These are phyloP conservation scores for Trypanosoma boissoni DNA, from an alignment of 208 protist species.

Conservation along the genomic window DNA sequence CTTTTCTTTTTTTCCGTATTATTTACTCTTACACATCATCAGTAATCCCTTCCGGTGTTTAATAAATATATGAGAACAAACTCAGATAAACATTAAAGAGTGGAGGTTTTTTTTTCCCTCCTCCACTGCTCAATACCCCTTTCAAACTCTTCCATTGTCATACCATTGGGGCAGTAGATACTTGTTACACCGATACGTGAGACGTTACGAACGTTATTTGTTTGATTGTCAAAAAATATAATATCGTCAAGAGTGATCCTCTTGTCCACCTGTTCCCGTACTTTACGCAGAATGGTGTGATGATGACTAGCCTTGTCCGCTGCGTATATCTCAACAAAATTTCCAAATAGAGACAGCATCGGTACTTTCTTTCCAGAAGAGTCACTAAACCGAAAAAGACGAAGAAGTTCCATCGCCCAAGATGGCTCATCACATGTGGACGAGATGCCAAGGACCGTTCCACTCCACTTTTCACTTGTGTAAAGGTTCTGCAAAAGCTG, in stretches of 20 bases:
- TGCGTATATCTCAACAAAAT: slow-evolving; percentile 75
- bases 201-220: slow-evolving; percentile 73
- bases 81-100: not conserved
- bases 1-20: slow-evolving; percentile 1
- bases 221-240: slow-evolving; percentile 92
- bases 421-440: slow-evolving; percentile 85
- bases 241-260: slow-evolving; percentile 71
- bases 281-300: slow-evolving; percentile 41
- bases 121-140: slow-evolving; percentile 65
- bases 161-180: slow-evolving; percentile 75
- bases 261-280: slow-evolving; percentile 27
- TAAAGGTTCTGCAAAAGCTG: slow-evolving; percentile 56
- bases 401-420: slow-evolving; percentile 79
- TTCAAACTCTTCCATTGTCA: slow-evolving; percentile 66
- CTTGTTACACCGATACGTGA: slow-evolving; percentile 68
- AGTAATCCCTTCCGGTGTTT: not conserved
- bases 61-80: slow-evolving; percentile 1
- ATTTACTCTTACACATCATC: slow-evolving; percentile 1
- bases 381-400: slow-evolving; percentile 54
- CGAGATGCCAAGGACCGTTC: slow-evolving; percentile 71
- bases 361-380: slow-evolving; percentile 29
- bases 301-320: slow-evolving; percentile 74
- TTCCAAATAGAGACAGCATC: slow-evolving; percentile 70
- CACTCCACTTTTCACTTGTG: slow-evolving; percentile 41
- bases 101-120: slow-evolving; percentile 14